A percentile compares a stretch with the other conserved stretches of the same genome.
Conservation (phyloP, 2,329 filamentous ascomycete genomes). For the Trichoderma aggressivum region DNA sequence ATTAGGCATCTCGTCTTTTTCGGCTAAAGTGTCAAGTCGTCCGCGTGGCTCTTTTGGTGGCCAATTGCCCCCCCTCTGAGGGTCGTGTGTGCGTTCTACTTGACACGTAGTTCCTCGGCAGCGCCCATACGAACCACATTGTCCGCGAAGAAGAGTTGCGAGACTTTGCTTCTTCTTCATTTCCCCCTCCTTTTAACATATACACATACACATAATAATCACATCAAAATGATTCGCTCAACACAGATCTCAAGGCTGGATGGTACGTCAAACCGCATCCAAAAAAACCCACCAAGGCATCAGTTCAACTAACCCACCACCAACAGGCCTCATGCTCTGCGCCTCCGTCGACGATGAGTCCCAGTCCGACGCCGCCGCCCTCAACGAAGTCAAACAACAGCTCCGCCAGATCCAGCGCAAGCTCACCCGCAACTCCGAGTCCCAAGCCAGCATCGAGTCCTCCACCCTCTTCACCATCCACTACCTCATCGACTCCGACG, state of each 20-base stretch:
- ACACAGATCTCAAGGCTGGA: slow-evolving; percentile 94
- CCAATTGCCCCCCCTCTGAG: neutral
- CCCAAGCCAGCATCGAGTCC: slow-evolving; percentile 88
- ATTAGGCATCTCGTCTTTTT: neutral
- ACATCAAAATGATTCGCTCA: slow-evolving; percentile 70
- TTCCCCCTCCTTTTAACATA: neutral
- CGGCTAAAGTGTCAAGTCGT: neutral
- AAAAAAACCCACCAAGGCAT: neutral
- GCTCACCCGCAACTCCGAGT: slow-evolving; percentile 82
- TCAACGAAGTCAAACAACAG: slow-evolving; percentile 85
- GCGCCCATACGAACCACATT: neutral
- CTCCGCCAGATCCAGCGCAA: slow-evolving; percentile 86
- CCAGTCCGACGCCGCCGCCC: slow-evolving; percentile 60
- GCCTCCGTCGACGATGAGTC: slow-evolving; percentile 92
- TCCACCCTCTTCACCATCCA: slow-evolving; percentile 78
- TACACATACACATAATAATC: neutral
- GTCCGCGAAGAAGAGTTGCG: neutral
- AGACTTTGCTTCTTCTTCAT: neutral
- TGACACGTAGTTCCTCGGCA: slow-evolving; percentile 26
- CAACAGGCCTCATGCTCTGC: slow-evolving; percentile 82
- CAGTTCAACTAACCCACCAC: neutral
- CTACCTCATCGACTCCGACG: slow-evolving; percentile 78
- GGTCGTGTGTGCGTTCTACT: neutral
- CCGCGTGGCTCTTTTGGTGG: neutral
- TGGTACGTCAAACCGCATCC: slow-evolving; percentile 49